Percentiles rank a stretch among this genome's conserved stretches.
These are phyloP conservation scores for Flammula alnicola DNA, from an alignment of 1,284 basidiomycete genomes.

Conservation along the genomic window DNA sequence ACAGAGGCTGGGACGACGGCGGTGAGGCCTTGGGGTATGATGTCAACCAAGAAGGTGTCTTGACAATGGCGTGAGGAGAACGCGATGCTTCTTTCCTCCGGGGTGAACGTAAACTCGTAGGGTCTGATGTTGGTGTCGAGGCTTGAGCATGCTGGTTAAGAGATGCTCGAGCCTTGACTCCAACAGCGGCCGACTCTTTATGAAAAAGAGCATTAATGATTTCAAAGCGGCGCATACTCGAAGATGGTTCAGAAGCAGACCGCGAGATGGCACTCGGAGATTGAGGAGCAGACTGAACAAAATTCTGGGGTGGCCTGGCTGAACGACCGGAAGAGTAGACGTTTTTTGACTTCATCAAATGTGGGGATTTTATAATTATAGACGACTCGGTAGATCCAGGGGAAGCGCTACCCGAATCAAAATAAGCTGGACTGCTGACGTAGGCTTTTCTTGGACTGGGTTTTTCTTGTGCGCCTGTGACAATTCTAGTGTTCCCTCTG, in stretches of 20 bases:
- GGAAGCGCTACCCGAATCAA: not conserved
- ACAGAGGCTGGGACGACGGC: conserved; percentile 14
- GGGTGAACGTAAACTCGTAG: conserved; percentile 1
- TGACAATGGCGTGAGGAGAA: conserved; percentile 20
- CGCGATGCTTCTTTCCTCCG: not conserved
- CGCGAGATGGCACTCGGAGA: conserved; percentile 20
- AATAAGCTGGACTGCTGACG: not conserved
- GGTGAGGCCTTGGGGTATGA: conserved; percentile 29
- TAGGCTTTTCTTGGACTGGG: not conserved
- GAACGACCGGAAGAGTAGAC: no score
- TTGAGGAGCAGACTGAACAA: no score
- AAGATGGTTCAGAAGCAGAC: conserved; percentile 23
- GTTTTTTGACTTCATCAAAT: no score
- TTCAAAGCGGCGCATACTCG: conserved; percentile 17
- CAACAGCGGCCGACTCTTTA: conserved; percentile 8
- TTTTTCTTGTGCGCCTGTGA: conserved; percentile 18
- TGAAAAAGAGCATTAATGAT: conserved; percentile 20
- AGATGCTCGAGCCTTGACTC: conserved; percentile 16
- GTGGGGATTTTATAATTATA: not conserved
- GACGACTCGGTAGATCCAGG: conserved; percentile 1
- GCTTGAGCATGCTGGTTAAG: conserved; percentile 15
- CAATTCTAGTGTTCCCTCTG: conserved; percentile 33
- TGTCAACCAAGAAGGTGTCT: conserved; percentile 34
- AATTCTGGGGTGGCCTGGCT: no score
- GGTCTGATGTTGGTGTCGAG: conserved; percentile 15